Conservation (phyloP, 1,139 yeast species). For the Blastobotrys serpentis region DNA sequence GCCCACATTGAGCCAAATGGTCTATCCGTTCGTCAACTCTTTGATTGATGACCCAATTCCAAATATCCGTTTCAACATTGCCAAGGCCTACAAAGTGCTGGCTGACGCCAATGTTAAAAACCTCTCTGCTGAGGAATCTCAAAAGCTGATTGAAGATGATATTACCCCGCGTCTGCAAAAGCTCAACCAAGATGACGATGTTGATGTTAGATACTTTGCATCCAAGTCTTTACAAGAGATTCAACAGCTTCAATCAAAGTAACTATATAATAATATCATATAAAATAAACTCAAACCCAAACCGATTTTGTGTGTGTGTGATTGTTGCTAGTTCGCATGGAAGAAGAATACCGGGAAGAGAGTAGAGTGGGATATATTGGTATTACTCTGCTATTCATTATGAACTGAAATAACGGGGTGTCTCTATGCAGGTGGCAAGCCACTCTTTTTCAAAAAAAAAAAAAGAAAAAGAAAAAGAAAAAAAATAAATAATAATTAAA, state of each 20-base stretch:
- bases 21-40: constrained; percentile 75
- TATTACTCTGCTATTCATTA: too few relatives aligned
- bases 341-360: too few relatives aligned
- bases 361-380: too few relatives aligned
- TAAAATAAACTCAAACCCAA: neutral
- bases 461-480: constrained; percentile 4
- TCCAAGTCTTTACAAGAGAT: constrained; percentile 46
- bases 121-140: constrained; percentile 24
- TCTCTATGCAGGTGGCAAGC: too few relatives aligned
- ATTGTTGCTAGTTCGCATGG: too few relatives aligned
- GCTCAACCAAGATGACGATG: constrained; percentile 68
- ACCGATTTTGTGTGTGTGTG: neutral
- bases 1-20: constrained; percentile 56
- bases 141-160: constrained; percentile 50
- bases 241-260: constrained; percentile 1
- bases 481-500: neutral
- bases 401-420: too few relatives aligned
- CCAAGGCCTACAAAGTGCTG: constrained; percentile 71
- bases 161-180: constrained; percentile 66
- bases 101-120: constrained; percentile 47
- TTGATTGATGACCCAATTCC: constrained; percentile 82
- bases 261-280: constrained; percentile 3
- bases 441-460: too few relatives aligned
- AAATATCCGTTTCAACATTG: constrained; percentile 91
- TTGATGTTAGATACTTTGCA: constrained; percentile 88